phyloP scores from a whole-genome alignment of 306 rosid genomes.

The Quercus wislizeni region DNA sequence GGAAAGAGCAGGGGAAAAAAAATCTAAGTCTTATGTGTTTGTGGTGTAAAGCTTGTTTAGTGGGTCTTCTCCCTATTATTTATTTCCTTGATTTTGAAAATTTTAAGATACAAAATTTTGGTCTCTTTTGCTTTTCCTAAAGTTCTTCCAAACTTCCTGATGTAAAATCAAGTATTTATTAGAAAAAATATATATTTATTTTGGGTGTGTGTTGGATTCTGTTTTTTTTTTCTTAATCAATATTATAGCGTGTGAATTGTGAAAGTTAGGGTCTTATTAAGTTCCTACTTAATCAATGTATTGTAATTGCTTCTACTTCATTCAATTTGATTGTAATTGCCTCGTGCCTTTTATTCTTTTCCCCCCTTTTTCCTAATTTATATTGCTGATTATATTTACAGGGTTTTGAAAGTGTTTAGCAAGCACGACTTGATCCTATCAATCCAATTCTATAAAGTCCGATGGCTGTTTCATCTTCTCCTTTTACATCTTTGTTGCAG shows the following conservation, averaged over 20 bases:
- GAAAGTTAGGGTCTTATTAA: background rate
- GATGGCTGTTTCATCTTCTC: slow-evolving; percentile 62
- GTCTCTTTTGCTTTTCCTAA: background rate
- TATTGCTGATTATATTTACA: background rate
- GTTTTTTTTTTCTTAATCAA: background rate
- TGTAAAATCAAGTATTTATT: background rate
- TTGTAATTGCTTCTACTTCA: background rate
- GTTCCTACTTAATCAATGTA: background rate
- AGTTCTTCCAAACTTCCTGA: background rate
- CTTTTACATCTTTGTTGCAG: slow-evolving; percentile 44
- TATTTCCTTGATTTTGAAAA: background rate
- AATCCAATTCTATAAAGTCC: slow-evolving; percentile 4
- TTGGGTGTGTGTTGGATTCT: background rate
- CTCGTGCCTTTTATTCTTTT: background rate
- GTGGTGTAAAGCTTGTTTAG: background rate
- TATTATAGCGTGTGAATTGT: background rate
- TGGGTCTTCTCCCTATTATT: background rate
- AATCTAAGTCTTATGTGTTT: background rate
- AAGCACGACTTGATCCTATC: background rate
- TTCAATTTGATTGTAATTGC: background rate
- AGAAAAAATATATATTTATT: background rate
- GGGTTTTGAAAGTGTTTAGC: background rate
- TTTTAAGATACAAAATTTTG: background rate
- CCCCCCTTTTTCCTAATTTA: background rate
- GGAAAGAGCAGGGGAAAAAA: background rate